Evolutionary conservation across 2,329 filamentous ascomycete species (phyloP), one percentile per base, ranked within the genome.

Genomic region (Fusarium tuaranense): DNA sequence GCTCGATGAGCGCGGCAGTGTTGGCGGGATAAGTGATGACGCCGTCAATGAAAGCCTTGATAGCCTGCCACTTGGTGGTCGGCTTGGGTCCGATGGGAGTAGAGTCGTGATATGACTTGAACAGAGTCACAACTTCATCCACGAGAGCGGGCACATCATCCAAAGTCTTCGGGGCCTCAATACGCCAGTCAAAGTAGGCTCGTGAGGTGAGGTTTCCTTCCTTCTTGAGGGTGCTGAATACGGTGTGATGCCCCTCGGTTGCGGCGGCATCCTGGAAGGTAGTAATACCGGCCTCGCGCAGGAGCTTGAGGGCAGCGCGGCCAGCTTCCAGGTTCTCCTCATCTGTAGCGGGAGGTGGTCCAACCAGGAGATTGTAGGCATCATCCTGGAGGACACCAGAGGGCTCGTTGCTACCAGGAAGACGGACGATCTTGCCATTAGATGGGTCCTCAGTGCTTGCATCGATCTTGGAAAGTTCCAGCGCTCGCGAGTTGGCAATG

Each of bases 1-100:
- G 78, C 22, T 80, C 77, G 14, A 80, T 75, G 2, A 80, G 63
- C 7, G 77, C 78, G 1, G 77, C 78, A 0, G 78, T 80, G 32
- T 79, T 80, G 30, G 78, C 71, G 1, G 78, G 78, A 41, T 80
- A 80, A 0, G 75, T 74, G 10, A 80, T 80, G 44, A 80, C 76
- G 4, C 78, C 78, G 12, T 80, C 78, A 20, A 80, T 69, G 9
- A 76, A 80, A 2, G 75, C 73, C 71, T 80, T 80, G 67, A 80
- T 65, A 2, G 78, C 75, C 30, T 80, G 78, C 76, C 77, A 80
- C 48, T 80, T 80, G 1, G 80, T 68, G 0, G 74, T 65, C 1
- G 78, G 78, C 39, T 72, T 72, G 5, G 76, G 70, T 0, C 60
- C 63, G 6, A 78, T 53, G 5, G 65, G 16, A 0, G 41, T 48